A percentile compares a stretch with the other conserved stretches of the same genome.
Evolutionary conservation across 257 asterid genomes (phyloP).

Genomic region (Primulina tabacum): DNA sequence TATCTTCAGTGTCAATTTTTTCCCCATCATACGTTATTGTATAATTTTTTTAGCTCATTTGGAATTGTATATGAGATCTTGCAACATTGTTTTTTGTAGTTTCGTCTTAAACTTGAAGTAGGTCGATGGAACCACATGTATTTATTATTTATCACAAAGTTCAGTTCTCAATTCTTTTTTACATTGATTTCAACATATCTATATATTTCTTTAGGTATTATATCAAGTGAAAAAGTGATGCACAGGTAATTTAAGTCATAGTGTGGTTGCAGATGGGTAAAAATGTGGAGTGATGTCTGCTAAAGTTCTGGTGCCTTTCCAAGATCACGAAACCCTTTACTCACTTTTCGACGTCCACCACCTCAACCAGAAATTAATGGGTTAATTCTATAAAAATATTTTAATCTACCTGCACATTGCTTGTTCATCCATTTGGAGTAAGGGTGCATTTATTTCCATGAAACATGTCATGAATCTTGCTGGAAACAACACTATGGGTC

Average conservation of each 20-base stretch:
- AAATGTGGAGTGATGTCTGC: not conserved
- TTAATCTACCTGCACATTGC: no score
- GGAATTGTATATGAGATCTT: not conserved
- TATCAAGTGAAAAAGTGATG: no score
- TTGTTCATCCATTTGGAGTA: not conserved
- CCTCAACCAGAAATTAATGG: not conserved
- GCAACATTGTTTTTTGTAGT: not conserved
- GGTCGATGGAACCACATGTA: not conserved
- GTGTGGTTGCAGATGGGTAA: not conserved
- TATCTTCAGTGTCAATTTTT: not conserved
- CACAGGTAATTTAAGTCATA: no score
- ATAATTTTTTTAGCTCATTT: no score
- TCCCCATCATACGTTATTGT: not conserved
- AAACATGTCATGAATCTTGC: not conserved
- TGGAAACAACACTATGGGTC: not conserved
- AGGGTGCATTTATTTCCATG: slow-evolving; percentile 2
- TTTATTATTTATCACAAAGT: no score
- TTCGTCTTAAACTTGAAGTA: not conserved
- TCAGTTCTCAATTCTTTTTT: not conserved
- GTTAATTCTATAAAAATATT: not conserved
- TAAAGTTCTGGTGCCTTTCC: not conserved
- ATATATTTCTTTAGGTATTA: no score
- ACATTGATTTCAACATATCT: no score
- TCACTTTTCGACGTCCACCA: not conserved
- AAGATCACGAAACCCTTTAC: not conserved